A percentile compares a stretch with the other conserved stretches of the same genome.
Conservation (phyloP, 768 basidiomycete species). For the Tulasnella sp. region DNA sequence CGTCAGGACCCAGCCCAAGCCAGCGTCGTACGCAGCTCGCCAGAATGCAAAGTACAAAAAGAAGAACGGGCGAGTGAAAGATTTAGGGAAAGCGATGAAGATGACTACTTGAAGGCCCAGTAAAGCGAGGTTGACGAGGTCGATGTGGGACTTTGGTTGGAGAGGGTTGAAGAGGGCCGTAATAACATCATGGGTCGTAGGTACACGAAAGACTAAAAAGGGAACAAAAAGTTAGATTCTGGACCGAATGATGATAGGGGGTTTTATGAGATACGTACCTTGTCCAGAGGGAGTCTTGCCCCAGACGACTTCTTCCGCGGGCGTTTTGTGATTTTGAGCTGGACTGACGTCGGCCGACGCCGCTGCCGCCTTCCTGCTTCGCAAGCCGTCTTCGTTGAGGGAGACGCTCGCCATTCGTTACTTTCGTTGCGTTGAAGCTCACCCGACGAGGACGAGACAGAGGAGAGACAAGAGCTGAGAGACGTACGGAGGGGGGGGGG, state of each 20-base stretch:
- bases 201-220: conserved; percentile 76
- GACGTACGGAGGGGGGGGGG: not conserved
- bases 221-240: conserved; percentile 8
- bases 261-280: conserved; percentile 46
- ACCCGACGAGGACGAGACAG: not conserved
- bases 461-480: not conserved
- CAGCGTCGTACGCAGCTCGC: conserved; percentile 85
- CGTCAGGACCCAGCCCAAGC: conserved; percentile 87
- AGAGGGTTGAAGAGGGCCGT: conserved; percentile 76
- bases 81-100: conserved; percentile 55
- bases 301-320: conserved; percentile 62
- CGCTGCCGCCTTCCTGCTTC: not conserved
- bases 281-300: conserved; percentile 77
- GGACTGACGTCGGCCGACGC: not conserved
- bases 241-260: not conserved
- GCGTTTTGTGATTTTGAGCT: not conserved
- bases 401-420: conserved; percentile 8
- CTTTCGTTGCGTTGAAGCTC: not conserved
- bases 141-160: conserved; percentile 81
- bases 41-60: conserved; percentile 88
- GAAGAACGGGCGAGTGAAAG: conserved; percentile 59
- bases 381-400: not conserved
- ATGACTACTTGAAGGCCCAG: conserved; percentile 70
- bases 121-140: conserved; percentile 73
- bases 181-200: conserved; percentile 84